Evolutionary conservation across 306 rosid genomes (phyloP), one percentile per base, ranked within the genome.

Genomic region (Pyrus pyrifolia): DNA sequence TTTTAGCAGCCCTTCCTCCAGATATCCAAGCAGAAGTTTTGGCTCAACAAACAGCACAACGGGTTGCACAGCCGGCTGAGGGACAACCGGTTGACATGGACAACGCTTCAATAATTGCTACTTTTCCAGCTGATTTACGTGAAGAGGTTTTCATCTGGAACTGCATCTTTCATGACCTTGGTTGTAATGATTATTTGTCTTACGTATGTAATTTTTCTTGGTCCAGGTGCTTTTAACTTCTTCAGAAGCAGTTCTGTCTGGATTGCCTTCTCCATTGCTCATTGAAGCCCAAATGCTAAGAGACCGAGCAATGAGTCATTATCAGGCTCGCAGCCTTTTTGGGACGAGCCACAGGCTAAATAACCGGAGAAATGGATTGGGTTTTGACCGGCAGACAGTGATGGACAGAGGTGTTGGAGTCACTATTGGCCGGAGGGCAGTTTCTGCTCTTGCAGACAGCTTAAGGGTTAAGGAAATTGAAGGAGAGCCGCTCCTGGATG

Each of bases 1-100:
- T 96, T 74, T 86, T 96, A 86, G 99, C 99, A 64, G 99, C 99
- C 75, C 99, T 96, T 89, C 99, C 99, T 75, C 99, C 91, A 53
- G 98, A 91, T 78, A 92, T 96, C 73, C 99, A 93, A 81, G 97
- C 93, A 70, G 99, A 96, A 85, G 98, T 96, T 78, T 86, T 96
- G 90, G 96, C 93, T 77, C 99, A 96, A 81, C 99, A 96, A 82
- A 88, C 96, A 80, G 97, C 96, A 67, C 99, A 96, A 79, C 89
- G 98, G 85, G 90, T 88, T 80, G 88, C 90, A 64, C 99, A 87
- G 46, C 97, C 86, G 87, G 97, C 96, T 68, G 99, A 96, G 86
- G 99, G 99, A 85, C 99, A 89, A 68, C 98, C 98, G 6, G 98
- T 96, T 82, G 99, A 96, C 79, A 92, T 96, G 99, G 98, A 96